Evolutionary conservation across 176 grass and related monocot species (phyloP).

Genomic region (Cymbopogon citratus): DNA sequence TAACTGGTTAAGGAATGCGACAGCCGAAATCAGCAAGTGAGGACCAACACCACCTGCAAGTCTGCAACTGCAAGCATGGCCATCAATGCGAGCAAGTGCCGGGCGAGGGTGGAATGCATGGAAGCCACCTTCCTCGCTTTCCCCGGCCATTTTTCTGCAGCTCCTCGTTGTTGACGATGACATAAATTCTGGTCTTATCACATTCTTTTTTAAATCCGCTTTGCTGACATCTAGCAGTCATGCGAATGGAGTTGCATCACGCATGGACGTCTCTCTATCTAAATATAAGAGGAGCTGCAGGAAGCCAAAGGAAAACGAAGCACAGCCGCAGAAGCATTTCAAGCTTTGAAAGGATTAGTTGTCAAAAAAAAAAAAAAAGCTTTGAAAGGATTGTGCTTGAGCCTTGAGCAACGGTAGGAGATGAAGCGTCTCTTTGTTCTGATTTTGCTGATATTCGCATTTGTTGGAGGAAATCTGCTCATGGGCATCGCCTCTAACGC

Average conservation of each 20-base stretch:
- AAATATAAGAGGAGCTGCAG: not conserved
- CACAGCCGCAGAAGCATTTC: not conserved
- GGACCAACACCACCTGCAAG: not conserved
- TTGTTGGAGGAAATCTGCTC: constrained; percentile 14
- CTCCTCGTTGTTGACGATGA: constrained; percentile 40
- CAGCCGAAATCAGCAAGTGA: not conserved
- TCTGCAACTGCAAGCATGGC: constrained; percentile 14
- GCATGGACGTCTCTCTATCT: constrained; percentile 18
- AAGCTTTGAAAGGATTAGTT: not conserved
- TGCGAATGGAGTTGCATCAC: constrained; percentile 31
- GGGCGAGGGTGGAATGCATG: constrained; percentile 32
- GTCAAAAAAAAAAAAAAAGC: too few species aligned
- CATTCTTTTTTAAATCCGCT: constrained; percentile 31
- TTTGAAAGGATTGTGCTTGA: not conserved
- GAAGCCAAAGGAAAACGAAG: not conserved
- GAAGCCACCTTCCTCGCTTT: constrained; percentile 41
- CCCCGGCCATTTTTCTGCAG: constrained; percentile 36
- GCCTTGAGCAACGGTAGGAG: not conserved
- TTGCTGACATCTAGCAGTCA: constrained; percentile 29
- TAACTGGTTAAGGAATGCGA: not conserved
- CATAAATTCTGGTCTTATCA: constrained; percentile 58
- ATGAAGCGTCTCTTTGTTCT: not conserved
- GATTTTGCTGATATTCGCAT: constrained; percentile 13
- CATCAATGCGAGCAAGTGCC: constrained; percentile 19
- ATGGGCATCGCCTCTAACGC: not conserved